Conservation (phyloP, 2,329 filamentous ascomycete genomes). For the Cladosporium sp. region DNA sequence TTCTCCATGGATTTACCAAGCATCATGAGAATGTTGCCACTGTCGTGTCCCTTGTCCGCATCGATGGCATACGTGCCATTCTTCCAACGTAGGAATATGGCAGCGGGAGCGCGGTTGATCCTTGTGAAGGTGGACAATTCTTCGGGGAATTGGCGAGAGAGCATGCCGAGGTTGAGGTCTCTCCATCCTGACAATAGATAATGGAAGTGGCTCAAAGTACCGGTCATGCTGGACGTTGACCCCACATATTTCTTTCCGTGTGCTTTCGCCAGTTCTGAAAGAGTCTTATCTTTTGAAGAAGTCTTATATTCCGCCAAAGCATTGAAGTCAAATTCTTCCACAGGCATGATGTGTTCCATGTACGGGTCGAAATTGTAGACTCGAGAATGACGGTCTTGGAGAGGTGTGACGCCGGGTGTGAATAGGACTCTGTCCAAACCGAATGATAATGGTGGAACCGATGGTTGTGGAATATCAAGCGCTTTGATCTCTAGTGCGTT, state of each 20-base stretch:
- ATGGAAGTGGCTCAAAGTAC: conserved; percentile 84
- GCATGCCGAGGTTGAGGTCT: conserved; percentile 58
- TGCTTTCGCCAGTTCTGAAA: conserved; percentile 64
- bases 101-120: conserved; percentile 68
- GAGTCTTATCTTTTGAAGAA: conserved; percentile 74
- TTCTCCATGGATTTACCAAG: conserved; percentile 97
- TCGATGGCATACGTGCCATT: conserved; percentile 92
- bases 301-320: conserved; percentile 84
- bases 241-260: conserved; percentile 78
- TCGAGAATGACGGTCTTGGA: conserved; percentile 81
- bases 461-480: conserved; percentile 43
- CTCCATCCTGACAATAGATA: conserved; percentile 85
- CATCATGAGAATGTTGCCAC: conserved; percentile 80
- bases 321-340: conserved; percentile 86
- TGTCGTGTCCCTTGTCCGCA: conserved; percentile 88
- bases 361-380: conserved; percentile 99
- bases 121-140: conserved; percentile 65
- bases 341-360: conserved; percentile 86
- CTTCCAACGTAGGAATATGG: conserved; percentile 76
- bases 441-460: conserved; percentile 63
- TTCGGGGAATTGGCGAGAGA: conserved; percentile 64
- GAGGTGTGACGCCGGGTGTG: conserved; percentile 86
- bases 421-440: conserved; percentile 85
- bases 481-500: conserved; percentile 34
- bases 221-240: conserved; percentile 96